Percentiles rank a stretch among this genome's conserved stretches.
Conservation (phyloP, 2,329 filamentous ascomycete species). For the Tolypocladium tropicale region DNA sequence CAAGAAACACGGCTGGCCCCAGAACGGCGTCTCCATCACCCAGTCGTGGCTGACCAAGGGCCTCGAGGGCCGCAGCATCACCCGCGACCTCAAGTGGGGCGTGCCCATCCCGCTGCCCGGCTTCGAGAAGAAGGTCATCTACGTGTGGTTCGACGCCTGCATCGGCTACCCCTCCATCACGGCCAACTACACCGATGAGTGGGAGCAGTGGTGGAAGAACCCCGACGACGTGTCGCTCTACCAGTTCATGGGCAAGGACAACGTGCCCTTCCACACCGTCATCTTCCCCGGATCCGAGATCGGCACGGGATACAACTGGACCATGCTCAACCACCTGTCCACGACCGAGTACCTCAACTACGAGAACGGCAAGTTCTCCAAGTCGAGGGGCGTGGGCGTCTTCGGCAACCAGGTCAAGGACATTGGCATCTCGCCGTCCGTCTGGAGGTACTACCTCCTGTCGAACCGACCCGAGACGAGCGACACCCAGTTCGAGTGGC, state of each 20-base stretch:
- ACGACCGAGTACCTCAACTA: constrained; percentile 85
- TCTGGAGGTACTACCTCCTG: constrained; percentile 91
- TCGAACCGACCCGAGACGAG: constrained; percentile 75
- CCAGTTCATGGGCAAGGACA: constrained; percentile 84
- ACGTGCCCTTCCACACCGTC: constrained; percentile 63
- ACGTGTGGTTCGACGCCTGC: constrained; percentile 88
- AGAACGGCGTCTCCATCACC: constrained; percentile 67
- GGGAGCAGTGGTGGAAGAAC: constrained; percentile 93
- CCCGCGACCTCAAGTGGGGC: constrained; percentile 88
- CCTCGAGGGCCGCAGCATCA: constrained; percentile 78
- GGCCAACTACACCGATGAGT: constrained; percentile 75
- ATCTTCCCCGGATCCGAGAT: constrained; percentile 85
- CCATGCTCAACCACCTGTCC: constrained; percentile 76
- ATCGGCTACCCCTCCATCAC: constrained; percentile 96
- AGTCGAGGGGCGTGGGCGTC: constrained; percentile 80
- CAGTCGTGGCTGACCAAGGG: constrained; percentile 77
- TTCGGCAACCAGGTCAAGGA: constrained; percentile 86
- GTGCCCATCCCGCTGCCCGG: constrained; percentile 41
- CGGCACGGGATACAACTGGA: constrained; percentile 79
- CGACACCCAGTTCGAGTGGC: constrained; percentile 88
- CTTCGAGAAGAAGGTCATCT: constrained; percentile 63
- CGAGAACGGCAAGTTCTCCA: constrained; percentile 85
- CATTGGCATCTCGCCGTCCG: constrained; percentile 72
- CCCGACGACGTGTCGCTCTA: constrained; percentile 81
- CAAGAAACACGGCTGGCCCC: constrained; percentile 64